Evolutionary conservation across 257 asterid species (phyloP), one percentile per base, ranked within the genome.

Genomic region (Przewalskia tangutica): DNA sequence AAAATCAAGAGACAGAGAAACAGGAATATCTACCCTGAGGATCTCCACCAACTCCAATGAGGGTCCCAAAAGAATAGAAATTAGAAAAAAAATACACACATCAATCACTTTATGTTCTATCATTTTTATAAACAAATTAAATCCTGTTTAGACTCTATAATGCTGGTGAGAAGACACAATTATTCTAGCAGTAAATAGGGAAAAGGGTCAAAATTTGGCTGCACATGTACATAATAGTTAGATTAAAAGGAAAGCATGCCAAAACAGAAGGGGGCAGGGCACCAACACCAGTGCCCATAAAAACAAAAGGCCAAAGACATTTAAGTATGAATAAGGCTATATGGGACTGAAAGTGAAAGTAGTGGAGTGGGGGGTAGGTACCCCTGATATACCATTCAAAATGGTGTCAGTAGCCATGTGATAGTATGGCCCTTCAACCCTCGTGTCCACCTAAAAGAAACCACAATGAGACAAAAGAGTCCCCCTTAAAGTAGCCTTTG

Each of bases 381-480:
- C 87, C 87, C 84, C 65, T 48, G 44, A 81, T 80, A 81, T 80
- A 80, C 87, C 86, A 84, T 81, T 84, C 84, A 83, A 86, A 27
- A 88, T 66, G 16, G 77, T 85, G 87, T 85, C 84, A 85, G 88
- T 63, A 64, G 63, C 88, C 89, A 86, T 83, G 89, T 86, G 89
- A 86, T 70, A 53, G 55, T 84, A 83, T 84, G 90, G 90, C 82
- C 86, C 90, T 70, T 66, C 73, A 16, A 81, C 85, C 80, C 65
- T 81, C 86, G 84, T 82, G 86, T 83, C 88, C 89, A 88, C 86
- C 88, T 86, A 84, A 88, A 86, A 84, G 87, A 84, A 80, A 85
- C 89, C 88, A 88, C 81, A 83, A 86, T 77, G 88, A 85, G 88
- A 88, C 87, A 86, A 88, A 85, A 83, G 82, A 55, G 82, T 71